These are phyloP conservation scores for Cudoniella acicularis DNA, from an alignment of 495 filamentous ascomycete species.

Conservation along the genomic window DNA sequence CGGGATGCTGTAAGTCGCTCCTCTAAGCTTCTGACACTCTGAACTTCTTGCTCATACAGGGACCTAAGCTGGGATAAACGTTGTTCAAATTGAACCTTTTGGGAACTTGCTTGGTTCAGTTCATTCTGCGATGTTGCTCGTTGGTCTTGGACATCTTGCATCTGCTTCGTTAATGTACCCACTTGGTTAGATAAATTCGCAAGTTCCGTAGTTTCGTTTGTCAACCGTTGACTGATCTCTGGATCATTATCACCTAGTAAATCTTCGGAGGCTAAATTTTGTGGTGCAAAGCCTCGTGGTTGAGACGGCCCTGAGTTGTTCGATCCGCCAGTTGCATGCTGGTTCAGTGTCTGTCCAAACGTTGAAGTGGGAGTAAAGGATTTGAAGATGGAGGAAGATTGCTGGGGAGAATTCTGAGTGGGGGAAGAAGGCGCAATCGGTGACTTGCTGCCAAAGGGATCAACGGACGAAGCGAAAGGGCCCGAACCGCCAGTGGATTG, in stretches of 20 bases:
- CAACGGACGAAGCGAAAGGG: constrained; percentile 38
- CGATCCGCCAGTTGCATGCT: constrained; percentile 75
- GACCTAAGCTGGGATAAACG: constrained; percentile 77
- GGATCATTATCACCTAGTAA: constrained; percentile 92
- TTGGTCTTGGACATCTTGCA: constrained; percentile 85
- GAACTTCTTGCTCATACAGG: constrained; percentile 90
- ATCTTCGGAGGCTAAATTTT: constrained; percentile 69
- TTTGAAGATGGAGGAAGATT: constrained; percentile 62
- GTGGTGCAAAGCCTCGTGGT: constrained; percentile 31
- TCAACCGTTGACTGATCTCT: constrained; percentile 82
- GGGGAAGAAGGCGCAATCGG: constrained; percentile 49
- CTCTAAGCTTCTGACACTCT: constrained; percentile 78
- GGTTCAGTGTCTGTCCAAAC: constrained; percentile 79
- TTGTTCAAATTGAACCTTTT: constrained; percentile 89
- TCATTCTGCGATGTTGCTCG: constrained; percentile 72
- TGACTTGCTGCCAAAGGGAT: constrained; percentile 54
- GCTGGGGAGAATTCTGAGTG: constrained; percentile 34
- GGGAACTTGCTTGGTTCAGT: constrained; percentile 68
- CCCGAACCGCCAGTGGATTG: constrained; percentile 68
- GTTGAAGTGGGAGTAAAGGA: constrained; percentile 88
- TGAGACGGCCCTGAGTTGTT: constrained; percentile 41
- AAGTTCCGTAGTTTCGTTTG: constrained; percentile 85
- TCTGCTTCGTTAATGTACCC: constrained; percentile 82
- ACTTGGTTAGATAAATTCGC: constrained; percentile 96
- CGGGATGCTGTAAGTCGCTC: constrained; percentile 72